Conservation (phyloP, 192 early-diverging fungal species). For the Gryganskiella cystojenkinii region DNA sequence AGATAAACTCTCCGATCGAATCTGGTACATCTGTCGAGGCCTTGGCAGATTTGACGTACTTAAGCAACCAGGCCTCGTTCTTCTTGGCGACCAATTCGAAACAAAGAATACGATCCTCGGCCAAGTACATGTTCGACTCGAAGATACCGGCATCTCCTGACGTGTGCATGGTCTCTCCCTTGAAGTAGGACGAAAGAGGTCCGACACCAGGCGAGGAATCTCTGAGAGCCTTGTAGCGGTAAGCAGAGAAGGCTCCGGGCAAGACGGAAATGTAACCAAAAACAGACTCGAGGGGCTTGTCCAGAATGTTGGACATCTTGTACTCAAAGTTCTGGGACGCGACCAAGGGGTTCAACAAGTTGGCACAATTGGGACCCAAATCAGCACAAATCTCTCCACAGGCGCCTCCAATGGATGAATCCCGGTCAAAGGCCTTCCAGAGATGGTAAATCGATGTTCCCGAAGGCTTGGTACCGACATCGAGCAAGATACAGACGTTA, state of each 20-base stretch:
- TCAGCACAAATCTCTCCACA: conserved; percentile 95
- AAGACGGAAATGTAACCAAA: conserved; percentile 97
- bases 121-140: conserved; percentile 94
- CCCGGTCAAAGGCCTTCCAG: conserved; percentile 91
- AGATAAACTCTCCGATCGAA: conserved; percentile 88
- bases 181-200: conserved; percentile 88
- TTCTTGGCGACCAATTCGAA: conserved; percentile 93
- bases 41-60: conserved; percentile 89
- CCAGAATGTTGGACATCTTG: conserved; percentile 97
- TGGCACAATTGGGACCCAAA: conserved; percentile 73
- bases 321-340: conserved; percentile 99
- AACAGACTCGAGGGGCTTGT: conserved; percentile 95
- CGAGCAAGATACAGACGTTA: conserved; percentile 90
- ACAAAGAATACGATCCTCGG: conserved; percentile 93
- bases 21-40: conserved; percentile 97
- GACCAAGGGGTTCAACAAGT: conserved; percentile 87
- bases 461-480: conserved; percentile 92
- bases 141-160: conserved; percentile 72
- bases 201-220: conserved; percentile 68
- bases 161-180: conserved; percentile 86
- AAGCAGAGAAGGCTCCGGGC: conserved; percentile 97
- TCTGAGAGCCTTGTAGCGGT: conserved; percentile 87
- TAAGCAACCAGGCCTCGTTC: conserved; percentile 79
- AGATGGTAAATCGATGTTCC: conserved; percentile 89
- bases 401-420: conserved; percentile 87